Evolutionary conservation across 2,329 filamentous ascomycete genomes (phyloP).

Genomic region (Stachybotrys elegans): DNA sequence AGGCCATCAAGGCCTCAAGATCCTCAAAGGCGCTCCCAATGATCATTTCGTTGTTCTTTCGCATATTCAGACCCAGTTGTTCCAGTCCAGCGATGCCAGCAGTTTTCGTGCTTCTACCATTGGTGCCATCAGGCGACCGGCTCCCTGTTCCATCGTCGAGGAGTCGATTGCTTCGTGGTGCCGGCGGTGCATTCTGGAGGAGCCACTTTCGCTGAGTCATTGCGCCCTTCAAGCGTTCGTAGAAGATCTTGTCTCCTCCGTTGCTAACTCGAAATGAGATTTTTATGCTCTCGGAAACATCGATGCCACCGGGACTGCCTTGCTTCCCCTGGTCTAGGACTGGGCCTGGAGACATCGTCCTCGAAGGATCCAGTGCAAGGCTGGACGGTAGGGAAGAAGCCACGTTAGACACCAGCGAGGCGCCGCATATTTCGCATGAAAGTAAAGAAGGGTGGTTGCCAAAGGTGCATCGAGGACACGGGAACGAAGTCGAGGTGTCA

Average conservation of each 20-base stretch:
- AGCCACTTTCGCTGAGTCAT: conserved; percentile 95
- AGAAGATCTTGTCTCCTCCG: conserved; percentile 85
- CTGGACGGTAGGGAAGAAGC: conserved; percentile 27
- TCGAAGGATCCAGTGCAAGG: conserved; percentile 30
- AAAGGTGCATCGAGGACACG: conserved; percentile 89
- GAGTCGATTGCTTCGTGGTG: conserved; percentile 57
- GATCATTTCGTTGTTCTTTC: conserved; percentile 87
- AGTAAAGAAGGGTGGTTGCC: conserved; percentile 82
- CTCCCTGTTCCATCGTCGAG: conserved; percentile 29
- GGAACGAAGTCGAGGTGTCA: conserved; percentile 31
- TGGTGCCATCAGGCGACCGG: conserved; percentile 17
- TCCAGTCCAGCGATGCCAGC: conserved; percentile 92
- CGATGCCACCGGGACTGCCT: conserved; percentile 31
- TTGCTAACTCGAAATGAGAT: conserved; percentile 80
- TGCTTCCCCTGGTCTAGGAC: conserved; percentile 8
- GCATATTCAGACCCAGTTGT: conserved; percentile 74
- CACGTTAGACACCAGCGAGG: conserved; percentile 57
- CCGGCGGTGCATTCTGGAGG: conserved; percentile 80
- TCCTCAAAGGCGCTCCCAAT: conserved; percentile 96
- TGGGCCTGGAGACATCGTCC: conserved; percentile 68
- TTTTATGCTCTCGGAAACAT: conserved; percentile 74
- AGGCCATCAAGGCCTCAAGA: conserved; percentile 93
- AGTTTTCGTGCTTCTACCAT: conserved; percentile 45
- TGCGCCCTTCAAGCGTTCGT: conserved; percentile 80
- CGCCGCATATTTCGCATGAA: conserved; percentile 88